A percentile compares a stretch with the other conserved stretches of the same genome.
Evolutionary conservation across 2,329 filamentous ascomycete species (phyloP).

Genomic region (Leptographium lundbergii): DNA sequence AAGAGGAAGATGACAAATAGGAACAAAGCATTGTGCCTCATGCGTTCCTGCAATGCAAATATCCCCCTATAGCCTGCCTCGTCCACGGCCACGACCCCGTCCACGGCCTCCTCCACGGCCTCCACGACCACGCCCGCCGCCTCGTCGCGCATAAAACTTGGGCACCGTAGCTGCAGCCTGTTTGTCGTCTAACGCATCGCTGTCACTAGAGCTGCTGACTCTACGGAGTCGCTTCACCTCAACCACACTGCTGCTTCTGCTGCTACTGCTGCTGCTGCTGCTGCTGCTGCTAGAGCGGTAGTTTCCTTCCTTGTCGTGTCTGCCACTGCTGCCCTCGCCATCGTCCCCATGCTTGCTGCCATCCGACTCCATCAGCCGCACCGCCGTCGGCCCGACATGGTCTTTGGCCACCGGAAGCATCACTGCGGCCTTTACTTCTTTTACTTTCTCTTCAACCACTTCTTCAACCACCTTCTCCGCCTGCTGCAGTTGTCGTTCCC

Average conservation of each 20-base stretch:
- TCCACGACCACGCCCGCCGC: constrained; percentile 6
- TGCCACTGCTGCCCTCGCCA: constrained; percentile 5
- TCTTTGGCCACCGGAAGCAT: constrained; percentile 6
- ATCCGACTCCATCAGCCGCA: constrained; percentile 19
- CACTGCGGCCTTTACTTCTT: background rate
- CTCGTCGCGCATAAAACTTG: constrained; percentile 6
- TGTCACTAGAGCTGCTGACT: background rate
- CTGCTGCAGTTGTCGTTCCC: background rate
- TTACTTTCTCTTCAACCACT: background rate
- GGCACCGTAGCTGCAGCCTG: background rate
- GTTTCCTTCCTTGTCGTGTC: background rate
- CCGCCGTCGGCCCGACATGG: constrained; percentile 14
- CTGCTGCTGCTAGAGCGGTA: background rate
- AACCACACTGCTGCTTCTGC: background rate
- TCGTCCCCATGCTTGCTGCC: constrained; percentile 1
- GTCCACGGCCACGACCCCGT: constrained; percentile 4
- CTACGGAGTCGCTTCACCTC: background rate
- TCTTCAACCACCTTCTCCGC: background rate
- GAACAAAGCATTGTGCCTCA: background rate
- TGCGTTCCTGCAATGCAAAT: background rate
- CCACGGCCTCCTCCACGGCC: background rate
- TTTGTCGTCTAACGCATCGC: background rate
- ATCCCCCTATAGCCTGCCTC: background rate
- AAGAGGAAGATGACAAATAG: background rate
- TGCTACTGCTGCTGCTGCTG: background rate